Conservation (phyloP, 371 early-diverging fungal genomes). For the Zancudomyces culisetae region DNA sequence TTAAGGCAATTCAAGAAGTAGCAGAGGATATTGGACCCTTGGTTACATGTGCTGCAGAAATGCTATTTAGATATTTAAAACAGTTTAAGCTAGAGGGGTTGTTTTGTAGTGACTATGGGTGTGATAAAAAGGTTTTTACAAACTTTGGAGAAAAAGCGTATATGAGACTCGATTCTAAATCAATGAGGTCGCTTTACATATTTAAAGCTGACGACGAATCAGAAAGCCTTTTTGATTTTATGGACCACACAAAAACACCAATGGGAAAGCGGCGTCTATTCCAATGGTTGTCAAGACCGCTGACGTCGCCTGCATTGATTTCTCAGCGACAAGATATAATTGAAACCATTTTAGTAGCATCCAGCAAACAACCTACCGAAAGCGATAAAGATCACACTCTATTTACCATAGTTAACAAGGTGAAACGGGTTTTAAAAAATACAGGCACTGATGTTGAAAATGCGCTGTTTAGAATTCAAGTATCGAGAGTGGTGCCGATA, state of each 20-base stretch:
- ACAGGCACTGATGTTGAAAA: no score
- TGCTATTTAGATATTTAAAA: constrained; percentile 8
- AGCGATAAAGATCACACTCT: background rate
- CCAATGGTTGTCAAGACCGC: background rate
- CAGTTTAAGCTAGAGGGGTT: constrained; percentile 9
- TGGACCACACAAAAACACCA: background rate
- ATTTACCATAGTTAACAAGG: no score
- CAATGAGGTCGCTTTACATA: constrained; percentile 21
- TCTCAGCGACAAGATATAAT: background rate
- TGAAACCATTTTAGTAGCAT: background rate
- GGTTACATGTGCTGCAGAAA: constrained; percentile 8
- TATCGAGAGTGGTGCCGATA: no score
- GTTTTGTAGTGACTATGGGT: background rate
- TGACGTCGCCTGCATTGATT: background rate
- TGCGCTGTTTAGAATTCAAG: no score
- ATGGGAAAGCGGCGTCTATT: background rate
- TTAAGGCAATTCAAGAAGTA: background rate
- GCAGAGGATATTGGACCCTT: background rate
- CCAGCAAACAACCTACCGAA: background rate
- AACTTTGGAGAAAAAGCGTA: constrained; percentile 44
- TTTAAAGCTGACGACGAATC: constrained; percentile 1
- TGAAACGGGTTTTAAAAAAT: no score
- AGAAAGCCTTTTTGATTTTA: background rate
- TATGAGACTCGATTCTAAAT: constrained; percentile 57
- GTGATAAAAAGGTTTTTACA: constrained; percentile 28